Evolutionary conservation across 73 alveolate species (phyloP), one percentile per base, ranked within the genome.

Genomic region (Effrenium voratum): DNA sequence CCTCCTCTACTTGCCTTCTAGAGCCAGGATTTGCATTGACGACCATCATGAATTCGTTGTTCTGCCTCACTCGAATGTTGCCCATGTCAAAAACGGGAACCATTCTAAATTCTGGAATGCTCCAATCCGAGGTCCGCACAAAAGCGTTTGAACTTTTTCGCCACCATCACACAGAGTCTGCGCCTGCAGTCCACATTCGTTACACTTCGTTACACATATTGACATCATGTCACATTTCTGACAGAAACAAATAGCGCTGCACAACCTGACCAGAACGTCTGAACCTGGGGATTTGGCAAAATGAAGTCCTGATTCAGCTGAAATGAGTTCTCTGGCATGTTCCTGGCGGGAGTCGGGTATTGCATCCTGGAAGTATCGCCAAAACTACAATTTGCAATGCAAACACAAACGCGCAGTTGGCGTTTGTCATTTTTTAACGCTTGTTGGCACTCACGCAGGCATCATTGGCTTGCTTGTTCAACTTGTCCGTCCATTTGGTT

Each of bases 301-400:
- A 44, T 88, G 95, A 26, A 88, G 70, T 41, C 95, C 95, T 30
- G 95, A 88, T 50, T 88, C 95, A 10, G 95, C 95, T 2, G 95
- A 88, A n/a, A 88, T 88, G 41, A 88, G 49, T 40, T 88, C 95
- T 8, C 95, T n/a, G 8, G 95, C 95, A 88, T 88, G 95, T 50
- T 88, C 95, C 95, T 88, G 95, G 95, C 95, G 26, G 43, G 5
- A 8, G 36, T 26, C n/a, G n/a, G n/a, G n/a, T n/a, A n/a, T n/a
- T n/a, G n/a, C n/a, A n/a, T n/a, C n/a, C n/a, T n/a, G n/a, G n/a
- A n/a, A n/a, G n/a, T n/a, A n/a, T n/a, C n/a, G n/a, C n/a, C n/a
- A n/a, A n/a, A n/a, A n/a, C n/a, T n/a, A n/a, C n/a, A n/a, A n/a
- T n/a, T n/a, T n/a, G n/a, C n/a, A n/a, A 24, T 66, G 41, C 34